Evolutionary conservation across 2,329 filamentous ascomycete species (phyloP).

Genomic region (Fusarium napiforme): DNA sequence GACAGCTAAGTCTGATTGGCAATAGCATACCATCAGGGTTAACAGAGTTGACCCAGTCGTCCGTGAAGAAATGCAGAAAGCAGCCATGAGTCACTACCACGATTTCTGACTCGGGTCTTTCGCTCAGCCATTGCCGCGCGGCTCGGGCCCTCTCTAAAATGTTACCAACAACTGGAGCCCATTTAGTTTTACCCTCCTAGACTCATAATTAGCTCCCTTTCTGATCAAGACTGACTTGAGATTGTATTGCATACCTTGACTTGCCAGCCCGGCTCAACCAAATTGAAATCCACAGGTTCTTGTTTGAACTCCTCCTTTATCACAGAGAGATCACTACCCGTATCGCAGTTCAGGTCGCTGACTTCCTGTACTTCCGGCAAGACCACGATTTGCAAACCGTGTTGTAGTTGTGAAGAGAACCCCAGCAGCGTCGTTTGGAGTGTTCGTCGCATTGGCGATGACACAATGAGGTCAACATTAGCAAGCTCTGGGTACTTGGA

Average conservation of each 20-base stretch:
- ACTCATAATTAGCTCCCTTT: rapidly evolving
- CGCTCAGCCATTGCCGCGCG: not conserved
- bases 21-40: not conserved
- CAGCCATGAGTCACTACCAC: constrained; percentile 1
- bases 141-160: not conserved
- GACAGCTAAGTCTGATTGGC: rapidly evolving
- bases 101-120: not conserved
- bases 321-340: not conserved
- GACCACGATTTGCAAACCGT: not conserved
- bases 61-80: not conserved
- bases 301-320: not conserved
- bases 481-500: not conserved
- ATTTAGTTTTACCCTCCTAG: not conserved
- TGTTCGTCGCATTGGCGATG: not conserved
- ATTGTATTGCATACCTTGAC: not conserved
- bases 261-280: not conserved
- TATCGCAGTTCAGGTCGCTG: not conserved
- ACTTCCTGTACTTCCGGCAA: not conserved
- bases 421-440: not conserved
- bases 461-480: not conserved
- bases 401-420: not conserved
- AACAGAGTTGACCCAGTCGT: not conserved
- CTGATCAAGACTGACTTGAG: rapidly evolving
- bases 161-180: rapidly evolving
- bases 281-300: not conserved